Conservation (phyloP, 2,329 filamentous ascomycete genomes). For the Ophiostoma populinum region DNA sequence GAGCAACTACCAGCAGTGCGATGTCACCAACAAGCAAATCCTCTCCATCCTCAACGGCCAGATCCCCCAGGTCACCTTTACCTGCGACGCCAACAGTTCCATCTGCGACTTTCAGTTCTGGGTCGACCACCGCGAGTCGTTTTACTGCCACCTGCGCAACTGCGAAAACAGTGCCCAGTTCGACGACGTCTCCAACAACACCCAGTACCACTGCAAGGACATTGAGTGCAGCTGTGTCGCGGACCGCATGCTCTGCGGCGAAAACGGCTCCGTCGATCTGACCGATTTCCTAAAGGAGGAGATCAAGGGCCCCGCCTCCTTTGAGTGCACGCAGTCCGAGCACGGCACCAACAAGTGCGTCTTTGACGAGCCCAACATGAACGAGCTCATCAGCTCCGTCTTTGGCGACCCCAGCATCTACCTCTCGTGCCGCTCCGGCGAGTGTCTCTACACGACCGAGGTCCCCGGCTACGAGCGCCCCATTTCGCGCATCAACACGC, state of each 20-base stretch:
- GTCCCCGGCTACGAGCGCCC: conserved; percentile 80
- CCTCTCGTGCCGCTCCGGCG: conserved; percentile 65
- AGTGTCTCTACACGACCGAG: conserved; percentile 85
- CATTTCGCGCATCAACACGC: conserved; percentile 91
- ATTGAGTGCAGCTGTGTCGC: conserved; percentile 78
- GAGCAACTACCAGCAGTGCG: conserved; percentile 94
- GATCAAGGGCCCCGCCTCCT: conserved; percentile 77
- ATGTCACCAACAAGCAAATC: conserved; percentile 93
- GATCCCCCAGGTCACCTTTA: conserved; percentile 87
- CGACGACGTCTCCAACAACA: conserved; percentile 56
- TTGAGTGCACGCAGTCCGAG: conserved; percentile 52
- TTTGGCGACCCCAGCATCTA: conserved; percentile 88
- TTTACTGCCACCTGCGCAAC: conserved; percentile 79
- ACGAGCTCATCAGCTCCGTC: conserved; percentile 69
- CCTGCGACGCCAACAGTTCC: conserved; percentile 56
- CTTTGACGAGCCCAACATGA: conserved; percentile 86
- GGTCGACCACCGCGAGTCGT: conserved; percentile 86
- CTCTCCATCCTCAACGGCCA: conserved; percentile 67
- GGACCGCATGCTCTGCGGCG: conserved; percentile 85
- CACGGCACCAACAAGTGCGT: conserved; percentile 50
- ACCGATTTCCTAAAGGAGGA: conserved; percentile 68
- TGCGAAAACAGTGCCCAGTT: conserved; percentile 60
- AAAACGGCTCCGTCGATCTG: conserved; percentile 80
- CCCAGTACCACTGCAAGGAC: conserved; percentile 68
- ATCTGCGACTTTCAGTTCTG: conserved; percentile 97